Evolutionary conservation across 2,329 filamentous ascomycete genomes (phyloP).

Genomic region (Pseudocercospora macadamiae): DNA sequence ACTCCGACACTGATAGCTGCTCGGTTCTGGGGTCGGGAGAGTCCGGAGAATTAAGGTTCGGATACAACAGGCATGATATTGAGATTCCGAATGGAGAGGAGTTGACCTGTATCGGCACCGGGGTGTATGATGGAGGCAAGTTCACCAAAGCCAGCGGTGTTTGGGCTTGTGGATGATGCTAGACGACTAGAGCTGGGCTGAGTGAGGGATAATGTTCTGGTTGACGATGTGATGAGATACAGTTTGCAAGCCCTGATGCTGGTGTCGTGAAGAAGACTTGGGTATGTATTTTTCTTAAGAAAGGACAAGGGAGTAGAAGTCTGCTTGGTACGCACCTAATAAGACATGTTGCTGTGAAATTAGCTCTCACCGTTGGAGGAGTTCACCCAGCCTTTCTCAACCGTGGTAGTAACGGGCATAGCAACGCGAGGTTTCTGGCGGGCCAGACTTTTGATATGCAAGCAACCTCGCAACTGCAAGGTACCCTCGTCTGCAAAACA

Average conservation of each 20-base stretch:
- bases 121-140: slow-evolving; percentile 32
- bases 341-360: too few relatives aligned
- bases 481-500: background rate
- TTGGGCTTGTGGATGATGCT: slow-evolving; percentile 28
- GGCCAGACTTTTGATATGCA: slow-evolving; percentile 8
- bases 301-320: background rate
- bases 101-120: slow-evolving; percentile 26
- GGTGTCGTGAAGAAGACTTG: background rate
- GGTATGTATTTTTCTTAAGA: background rate
- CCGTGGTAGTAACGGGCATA: background rate
- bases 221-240: slow-evolving; percentile 3
- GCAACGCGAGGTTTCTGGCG: background rate
- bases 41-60: slow-evolving; percentile 10
- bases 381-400: background rate
- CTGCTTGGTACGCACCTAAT: background rate
- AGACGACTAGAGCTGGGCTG: background rate
- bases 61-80: slow-evolving; percentile 13
- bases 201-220: too few relatives aligned
- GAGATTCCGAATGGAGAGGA: slow-evolving; percentile 21
- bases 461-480: too few relatives aligned
- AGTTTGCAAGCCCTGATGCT: background rate
- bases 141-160: slow-evolving; percentile 29
- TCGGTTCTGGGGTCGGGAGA: slow-evolving; percentile 14
- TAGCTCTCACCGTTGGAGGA: background rate
- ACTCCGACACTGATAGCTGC: slow-evolving; percentile 24